Conservation (phyloP, 2,329 filamentous ascomycete species). For the Microthyrium microscopicum region DNA sequence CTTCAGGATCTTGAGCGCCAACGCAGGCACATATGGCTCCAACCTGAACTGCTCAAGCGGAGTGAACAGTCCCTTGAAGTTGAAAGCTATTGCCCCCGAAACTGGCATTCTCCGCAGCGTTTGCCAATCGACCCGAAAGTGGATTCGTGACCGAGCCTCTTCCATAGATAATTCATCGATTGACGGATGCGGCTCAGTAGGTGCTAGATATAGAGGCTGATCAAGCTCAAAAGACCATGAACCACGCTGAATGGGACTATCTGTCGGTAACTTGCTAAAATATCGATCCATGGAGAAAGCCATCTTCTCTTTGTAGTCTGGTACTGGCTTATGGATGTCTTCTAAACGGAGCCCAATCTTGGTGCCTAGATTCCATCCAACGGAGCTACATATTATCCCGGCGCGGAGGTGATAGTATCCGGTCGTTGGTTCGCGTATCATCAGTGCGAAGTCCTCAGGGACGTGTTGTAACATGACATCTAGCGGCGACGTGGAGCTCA, state of each 20-base stretch:
- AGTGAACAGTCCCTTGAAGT: constrained; percentile 78
- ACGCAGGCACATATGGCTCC: constrained; percentile 55
- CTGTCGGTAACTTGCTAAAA: constrained; percentile 60
- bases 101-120: constrained; percentile 65
- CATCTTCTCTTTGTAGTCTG: constrained; percentile 80
- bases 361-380: constrained; percentile 62
- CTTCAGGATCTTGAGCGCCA: constrained; percentile 51
- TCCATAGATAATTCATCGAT: too few relatives aligned
- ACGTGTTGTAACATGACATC: constrained; percentile 59
- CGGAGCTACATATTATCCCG: constrained; percentile 58
- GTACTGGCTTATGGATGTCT: constrained; percentile 57
- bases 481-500: constrained; percentile 48
- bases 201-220: constrained; percentile 57
- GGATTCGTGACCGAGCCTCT: constrained; percentile 42
- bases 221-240: constrained; percentile 73
- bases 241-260: constrained; percentile 64
- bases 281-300: constrained; percentile 76
- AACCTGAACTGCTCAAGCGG: constrained; percentile 50
- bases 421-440: constrained; percentile 51
- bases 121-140: constrained; percentile 76
- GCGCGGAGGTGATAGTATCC: constrained; percentile 61
- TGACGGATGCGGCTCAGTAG: constrained; percentile 48
- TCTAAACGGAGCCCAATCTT: constrained; percentile 58
- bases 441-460: constrained; percentile 71
- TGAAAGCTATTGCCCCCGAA: constrained; percentile 62